Conservation (phyloP, 2,329 filamentous ascomycete species). For the Mariannaea sp. region DNA sequence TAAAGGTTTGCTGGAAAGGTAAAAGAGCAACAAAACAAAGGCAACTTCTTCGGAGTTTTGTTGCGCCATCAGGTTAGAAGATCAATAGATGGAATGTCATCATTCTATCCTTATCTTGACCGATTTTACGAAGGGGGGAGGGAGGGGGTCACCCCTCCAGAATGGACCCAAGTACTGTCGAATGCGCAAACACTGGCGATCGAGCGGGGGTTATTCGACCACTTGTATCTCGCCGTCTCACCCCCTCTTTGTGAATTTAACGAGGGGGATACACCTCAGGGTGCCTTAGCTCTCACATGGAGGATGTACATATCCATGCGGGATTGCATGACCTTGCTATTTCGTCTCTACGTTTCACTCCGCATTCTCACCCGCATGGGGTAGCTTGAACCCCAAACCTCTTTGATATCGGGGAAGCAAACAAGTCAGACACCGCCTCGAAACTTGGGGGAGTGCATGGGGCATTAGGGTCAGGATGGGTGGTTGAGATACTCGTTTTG, state of each 20-base stretch:
- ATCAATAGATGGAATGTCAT: constrained; percentile 7
- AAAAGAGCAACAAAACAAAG: constrained; percentile 11
- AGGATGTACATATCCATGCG: too few species aligned
- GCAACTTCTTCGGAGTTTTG: constrained; percentile 7
- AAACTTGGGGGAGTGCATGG: background rate
- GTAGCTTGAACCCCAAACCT: constrained; percentile 5
- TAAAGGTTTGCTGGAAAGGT: constrained; percentile 10
- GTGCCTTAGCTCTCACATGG: background rate
- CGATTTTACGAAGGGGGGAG: constrained; percentile 24
- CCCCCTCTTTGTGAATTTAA: constrained; percentile 14
- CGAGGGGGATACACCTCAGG: background rate
- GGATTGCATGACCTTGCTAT: too few species aligned
- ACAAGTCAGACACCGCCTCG: background rate
- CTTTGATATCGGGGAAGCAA: constrained; percentile 4
- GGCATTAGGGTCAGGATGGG: background rate
- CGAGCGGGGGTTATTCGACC: constrained; percentile 33
- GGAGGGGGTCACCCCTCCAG: too few species aligned
- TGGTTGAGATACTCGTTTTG: background rate
- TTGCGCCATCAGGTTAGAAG: constrained; percentile 13
- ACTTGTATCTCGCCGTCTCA: constrained; percentile 19
- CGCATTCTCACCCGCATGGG: constrained; percentile 19
- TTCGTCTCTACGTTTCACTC: constrained; percentile 1
- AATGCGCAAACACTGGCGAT: constrained; percentile 25
- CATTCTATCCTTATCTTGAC: constrained; percentile 34
- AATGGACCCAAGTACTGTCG: too few species aligned